Evolutionary conservation across 2,329 filamentous ascomycete species (phyloP).

Genomic region (Colletotrichum cordylinicola): DNA sequence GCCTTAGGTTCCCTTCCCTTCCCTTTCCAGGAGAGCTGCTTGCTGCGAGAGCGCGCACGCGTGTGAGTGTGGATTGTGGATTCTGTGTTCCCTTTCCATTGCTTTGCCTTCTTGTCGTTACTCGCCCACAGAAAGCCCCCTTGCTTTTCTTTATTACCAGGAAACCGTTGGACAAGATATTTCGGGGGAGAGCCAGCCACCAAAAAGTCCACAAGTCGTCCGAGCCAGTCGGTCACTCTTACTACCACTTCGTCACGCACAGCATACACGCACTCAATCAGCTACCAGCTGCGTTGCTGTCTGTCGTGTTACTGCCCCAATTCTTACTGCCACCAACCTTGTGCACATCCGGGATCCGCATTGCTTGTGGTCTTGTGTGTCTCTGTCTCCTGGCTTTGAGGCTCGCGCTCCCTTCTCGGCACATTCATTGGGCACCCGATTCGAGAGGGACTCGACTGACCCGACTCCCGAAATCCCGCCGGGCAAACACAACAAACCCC

Average conservation of each 20-base stretch:
- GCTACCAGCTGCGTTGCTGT: not conserved
- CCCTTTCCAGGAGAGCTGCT: not conserved
- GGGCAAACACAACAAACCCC: not conserved
- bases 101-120: not conserved
- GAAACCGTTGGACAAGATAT: slow-evolving; percentile 14
- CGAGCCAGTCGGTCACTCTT: not conserved
- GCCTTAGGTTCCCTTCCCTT: not conserved
- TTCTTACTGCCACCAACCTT: slow-evolving; percentile 16
- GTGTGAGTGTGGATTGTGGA: not conserved
- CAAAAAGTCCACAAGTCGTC: not conserved
- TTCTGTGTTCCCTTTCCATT: not conserved
- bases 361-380: slow-evolving; percentile 7
- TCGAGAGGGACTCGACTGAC: not conserved
- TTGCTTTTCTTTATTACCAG: slow-evolving; percentile 6
- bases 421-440: not conserved
- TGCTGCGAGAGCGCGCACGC: not conserved
- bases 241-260: not conserved
- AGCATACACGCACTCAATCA: not conserved
- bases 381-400: not conserved
- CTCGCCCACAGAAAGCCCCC: not conserved
- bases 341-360: slow-evolving; percentile 19
- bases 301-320: slow-evolving; percentile 7
- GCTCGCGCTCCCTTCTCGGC: slow-evolving; percentile 3
- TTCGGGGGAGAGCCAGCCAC: slow-evolving; percentile 14
- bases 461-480: not conserved